These are phyloP conservation scores for Cyamopsis tetragonoloba DNA, from an alignment of 306 rosid genomes.

Conservation along the genomic window DNA sequence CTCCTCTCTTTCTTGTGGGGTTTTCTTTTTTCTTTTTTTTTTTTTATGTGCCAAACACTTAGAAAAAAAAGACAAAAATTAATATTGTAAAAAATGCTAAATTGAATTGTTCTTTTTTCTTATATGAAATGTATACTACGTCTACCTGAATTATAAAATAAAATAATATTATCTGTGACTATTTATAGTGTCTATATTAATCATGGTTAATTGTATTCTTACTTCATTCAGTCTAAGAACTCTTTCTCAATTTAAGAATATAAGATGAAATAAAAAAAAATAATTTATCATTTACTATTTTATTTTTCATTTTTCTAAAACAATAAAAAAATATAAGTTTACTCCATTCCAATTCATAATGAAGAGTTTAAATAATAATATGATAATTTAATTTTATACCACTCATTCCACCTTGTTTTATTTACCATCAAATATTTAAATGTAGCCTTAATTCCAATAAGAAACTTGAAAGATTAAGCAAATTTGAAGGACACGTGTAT, in stretches of 20 bases:
- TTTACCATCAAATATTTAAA: background rate
- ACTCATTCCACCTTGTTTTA: background rate
- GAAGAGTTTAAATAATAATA: background rate
- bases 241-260: no score
- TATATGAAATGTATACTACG: background rate
- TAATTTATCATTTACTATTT: background rate
- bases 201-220: background rate
- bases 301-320: background rate
- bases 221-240: no score
- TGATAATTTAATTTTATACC: no score
- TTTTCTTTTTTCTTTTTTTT: background rate
- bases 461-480: background rate
- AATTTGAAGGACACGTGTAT: background rate
- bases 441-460: background rate
- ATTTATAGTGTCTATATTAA: no score
- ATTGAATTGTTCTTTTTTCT: background rate
- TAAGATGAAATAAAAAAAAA: background rate
- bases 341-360: background rate
- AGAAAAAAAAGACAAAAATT: background rate
- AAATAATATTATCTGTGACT: no score
- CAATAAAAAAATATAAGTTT: background rate
- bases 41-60: background rate
- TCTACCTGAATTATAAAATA: no score
- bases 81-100: background rate
- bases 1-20: background rate